Evolutionary conservation across 2,329 filamentous ascomycete genomes (phyloP).

Genomic region (Fonsecaea monophora): DNA sequence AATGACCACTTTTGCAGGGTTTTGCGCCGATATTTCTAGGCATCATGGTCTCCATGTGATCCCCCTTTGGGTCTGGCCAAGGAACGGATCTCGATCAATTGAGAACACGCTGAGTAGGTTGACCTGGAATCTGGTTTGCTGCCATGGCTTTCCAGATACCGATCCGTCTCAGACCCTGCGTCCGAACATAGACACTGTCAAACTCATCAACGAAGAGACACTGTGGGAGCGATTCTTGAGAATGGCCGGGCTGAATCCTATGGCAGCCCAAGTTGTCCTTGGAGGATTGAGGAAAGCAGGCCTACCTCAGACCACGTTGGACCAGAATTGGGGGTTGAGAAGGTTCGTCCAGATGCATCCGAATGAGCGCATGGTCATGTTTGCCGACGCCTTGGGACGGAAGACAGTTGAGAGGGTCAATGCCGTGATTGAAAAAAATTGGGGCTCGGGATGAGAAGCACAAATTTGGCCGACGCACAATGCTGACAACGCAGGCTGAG

Average conservation of each 20-base stretch:
- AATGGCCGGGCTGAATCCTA: conserved; percentile 71
- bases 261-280: conserved; percentile 71
- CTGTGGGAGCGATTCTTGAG: conserved; percentile 72
- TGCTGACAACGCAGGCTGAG: conserved; percentile 7
- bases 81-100: background rate
- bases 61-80: conserved; percentile 31
- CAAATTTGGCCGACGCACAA: background rate
- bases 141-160: conserved; percentile 25
- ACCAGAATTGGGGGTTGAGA: conserved; percentile 28
- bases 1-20: conserved; percentile 41
- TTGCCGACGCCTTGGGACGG: conserved; percentile 30
- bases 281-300: conserved; percentile 38
- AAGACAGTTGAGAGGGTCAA: conserved; percentile 26
- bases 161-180: conserved; percentile 24
- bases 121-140: conserved; percentile 55
- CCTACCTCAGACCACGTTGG: background rate
- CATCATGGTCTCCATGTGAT: background rate
- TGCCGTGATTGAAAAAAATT: conserved; percentile 19
- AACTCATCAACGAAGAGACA: conserved; percentile 64
- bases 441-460: conserved; percentile 5
- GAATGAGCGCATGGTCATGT: conserved; percentile 26
- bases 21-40: conserved; percentile 39
- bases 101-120: conserved; percentile 28
- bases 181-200: conserved; percentile 37
- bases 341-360: conserved; percentile 27